Evolutionary conservation across 2,329 filamentous ascomycete genomes (phyloP), one percentile per base, ranked within the genome.

Genomic region (Aspergillus piperis): DNA sequence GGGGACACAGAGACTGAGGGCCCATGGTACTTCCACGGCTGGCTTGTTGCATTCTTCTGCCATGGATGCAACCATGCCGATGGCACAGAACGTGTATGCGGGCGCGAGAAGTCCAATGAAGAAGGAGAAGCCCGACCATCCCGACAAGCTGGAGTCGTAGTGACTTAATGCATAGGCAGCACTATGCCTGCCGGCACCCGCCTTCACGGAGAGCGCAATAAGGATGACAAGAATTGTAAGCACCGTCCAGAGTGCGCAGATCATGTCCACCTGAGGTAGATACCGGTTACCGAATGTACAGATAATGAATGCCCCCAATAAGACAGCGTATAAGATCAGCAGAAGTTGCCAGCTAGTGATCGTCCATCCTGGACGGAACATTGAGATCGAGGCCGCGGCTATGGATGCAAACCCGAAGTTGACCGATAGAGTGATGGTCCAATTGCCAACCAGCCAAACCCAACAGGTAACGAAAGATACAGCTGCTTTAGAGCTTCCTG

Each of bases 261-360:
- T 77, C 0, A 82, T 86, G 67, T 89, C 86, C 2, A 88, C 81
- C 65, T 83, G 75, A 0, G 88, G 89, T 38, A 92, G 80, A 75
- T 84, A 89, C 30, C 80, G 82, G 73, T 92, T 91, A 48, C 85
- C 86, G 39, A 90, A 82, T 1, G 85, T 80, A 63, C 88, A 91
- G 57, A 91, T 84, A 49, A 84, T 69, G 64, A 91, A 86, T 62
- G 85, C 87, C 19, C 87, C 66, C 1, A 91, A 67, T 19, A 87
- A 90, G 64, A 91, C 81, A 52, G 78, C 88, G 66, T 90, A 83
- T 77, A 92, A 91, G 64, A 91, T 86, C 21, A 92, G 78, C 60
- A 90, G 86, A 17, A 90, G 80, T 73, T 92, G 88, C 81, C 88
- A 92, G 27, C 79, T 71, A 47, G 80, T 81, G 49, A 83, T 76